Evolutionary conservation across 2,329 filamentous ascomycete species (phyloP), one percentile per base, ranked within the genome.

Genomic region (Pyrenochaeta sp.): DNA sequence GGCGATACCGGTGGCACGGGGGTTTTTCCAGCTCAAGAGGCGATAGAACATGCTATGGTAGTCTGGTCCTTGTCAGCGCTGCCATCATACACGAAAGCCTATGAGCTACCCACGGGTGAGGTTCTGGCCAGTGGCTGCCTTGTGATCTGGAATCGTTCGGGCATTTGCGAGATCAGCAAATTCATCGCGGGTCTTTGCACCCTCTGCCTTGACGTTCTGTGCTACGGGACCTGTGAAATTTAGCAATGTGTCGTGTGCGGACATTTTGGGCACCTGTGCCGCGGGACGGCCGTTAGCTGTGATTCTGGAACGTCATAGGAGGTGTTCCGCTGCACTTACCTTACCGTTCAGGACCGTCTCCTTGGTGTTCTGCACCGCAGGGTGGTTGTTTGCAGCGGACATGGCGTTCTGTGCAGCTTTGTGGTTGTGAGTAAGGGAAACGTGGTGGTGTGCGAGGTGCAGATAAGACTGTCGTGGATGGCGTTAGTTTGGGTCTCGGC

Each of bases 1-100:
- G 63, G 85, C 85, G 72, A 87, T 83, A 62, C 82, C 85, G 61
- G 87, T 89, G 42, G 86, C 86, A 69, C 86, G 84, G 56, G 87
- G 86, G 78, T 88, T 87, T 77, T 88, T 85, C 87, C 87, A 89
- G 80, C 86, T 88, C 69, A 90, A 74, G 47, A 89, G 81, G 67
- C 85, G 86, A 77, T 89, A 89, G 78, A 90, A 84, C 79, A 88
- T 80, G 67, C 86, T 88, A 77, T 89, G 87, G 77, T 89, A 89
- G 77, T 87, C 83, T 85, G 53, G 12, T 34, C 6, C n/a, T 27
- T 40, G 52, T 74, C 48, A 74, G 71, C 56, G 24, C 25, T 22
- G 19, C 15, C 5, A 32, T 34, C 2, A 13, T 8, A 36, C 42
- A 2, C 1, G 15, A 42, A 9, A 19, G 34, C 34, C 25, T 28